These are phyloP conservation scores for Penicillium sp. DNA, from an alignment of 2,329 filamentous ascomycete species.

Conservation along the genomic window DNA sequence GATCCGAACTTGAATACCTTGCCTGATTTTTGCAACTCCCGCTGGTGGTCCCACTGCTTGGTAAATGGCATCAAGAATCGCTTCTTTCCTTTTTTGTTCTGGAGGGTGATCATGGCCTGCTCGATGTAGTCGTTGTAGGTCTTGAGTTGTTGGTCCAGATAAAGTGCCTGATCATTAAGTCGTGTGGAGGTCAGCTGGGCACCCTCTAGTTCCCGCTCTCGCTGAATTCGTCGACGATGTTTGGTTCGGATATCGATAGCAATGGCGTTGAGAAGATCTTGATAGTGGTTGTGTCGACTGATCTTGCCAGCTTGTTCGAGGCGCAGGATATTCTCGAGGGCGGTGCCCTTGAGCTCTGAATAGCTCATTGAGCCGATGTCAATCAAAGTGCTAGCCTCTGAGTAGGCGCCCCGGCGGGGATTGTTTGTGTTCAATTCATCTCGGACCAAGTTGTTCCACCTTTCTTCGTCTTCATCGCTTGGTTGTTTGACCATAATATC, in stretches of 20 bases:
- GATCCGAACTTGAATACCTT: conserved; percentile 96
- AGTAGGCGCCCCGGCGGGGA: conserved; percentile 78
- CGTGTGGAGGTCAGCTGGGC: conserved; percentile 48
- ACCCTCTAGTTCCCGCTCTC: conserved; percentile 80
- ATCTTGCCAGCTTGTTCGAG: conserved; percentile 86
- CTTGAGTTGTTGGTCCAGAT: conserved; percentile 91
- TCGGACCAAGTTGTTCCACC: conserved; percentile 75
- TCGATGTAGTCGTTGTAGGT: conserved; percentile 99
- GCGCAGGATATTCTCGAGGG: conserved; percentile 87
- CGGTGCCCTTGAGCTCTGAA: conserved; percentile 85
- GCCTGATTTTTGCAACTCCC: conserved; percentile 86
- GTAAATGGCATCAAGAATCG: conserved; percentile 94
- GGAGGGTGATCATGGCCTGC: conserved; percentile 93
- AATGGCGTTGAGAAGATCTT: conserved; percentile 96
- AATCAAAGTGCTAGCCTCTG: conserved; percentile 75
- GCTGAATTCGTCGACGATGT: conserved; percentile 85
- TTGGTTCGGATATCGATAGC: conserved; percentile 96
- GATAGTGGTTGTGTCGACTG: conserved; percentile 82
- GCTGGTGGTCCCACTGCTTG: conserved; percentile 97
- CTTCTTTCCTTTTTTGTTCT: conserved; percentile 95
- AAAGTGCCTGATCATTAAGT: conserved; percentile 67
- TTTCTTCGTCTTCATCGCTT: conserved; percentile 77
- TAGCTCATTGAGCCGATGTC: conserved; percentile 90
- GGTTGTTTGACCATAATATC: conserved; percentile 94
- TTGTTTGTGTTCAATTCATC: conserved; percentile 74